Percentiles rank a stretch among this genome's conserved stretches.
Evolutionary conservation across 2,329 filamentous ascomycete genomes (phyloP).

Genomic region (Pseudopithomyces maydicus): DNA sequence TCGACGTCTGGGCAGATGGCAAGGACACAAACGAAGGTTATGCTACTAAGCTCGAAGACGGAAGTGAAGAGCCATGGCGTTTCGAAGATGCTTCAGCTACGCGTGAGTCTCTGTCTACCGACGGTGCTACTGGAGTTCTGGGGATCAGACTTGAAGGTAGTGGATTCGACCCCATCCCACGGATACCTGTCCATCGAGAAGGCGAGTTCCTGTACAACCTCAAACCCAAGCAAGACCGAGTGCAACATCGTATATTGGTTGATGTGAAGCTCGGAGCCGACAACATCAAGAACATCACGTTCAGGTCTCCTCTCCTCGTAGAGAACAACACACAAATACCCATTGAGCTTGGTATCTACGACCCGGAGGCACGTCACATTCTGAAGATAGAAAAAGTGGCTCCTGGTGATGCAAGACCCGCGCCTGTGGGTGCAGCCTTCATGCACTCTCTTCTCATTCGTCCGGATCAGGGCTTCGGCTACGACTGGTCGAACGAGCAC

Average conservation of each 20-base stretch:
- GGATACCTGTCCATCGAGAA: slow-evolving; percentile 90
- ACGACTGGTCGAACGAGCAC: slow-evolving; percentile 88
- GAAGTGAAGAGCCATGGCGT: slow-evolving; percentile 90
- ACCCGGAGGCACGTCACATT: slow-evolving; percentile 82
- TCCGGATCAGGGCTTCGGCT: slow-evolving; percentile 95
- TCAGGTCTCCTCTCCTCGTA: slow-evolving; percentile 86
- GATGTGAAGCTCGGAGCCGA: slow-evolving; percentile 90
- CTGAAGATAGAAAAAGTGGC: slow-evolving; percentile 98
- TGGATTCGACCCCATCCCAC: slow-evolving; percentile 88
- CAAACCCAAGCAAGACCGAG: slow-evolving; percentile 81
- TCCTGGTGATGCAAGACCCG: slow-evolving; percentile 86
- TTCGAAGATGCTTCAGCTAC: slow-evolving; percentile 98
- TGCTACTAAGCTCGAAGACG: slow-evolving; percentile 79
- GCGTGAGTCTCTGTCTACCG: slow-evolving; percentile 87
- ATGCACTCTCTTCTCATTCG: slow-evolving; percentile 86
- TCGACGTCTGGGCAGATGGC: slow-evolving; percentile 76
- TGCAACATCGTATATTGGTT: slow-evolving; percentile 87
- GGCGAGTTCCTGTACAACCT: slow-evolving; percentile 90
- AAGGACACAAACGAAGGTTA: slow-evolving; percentile 72
- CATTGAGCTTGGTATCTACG: slow-evolving; percentile 89
- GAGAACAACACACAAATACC: slow-evolving; percentile 98
- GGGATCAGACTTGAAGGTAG: slow-evolving; percentile 87
- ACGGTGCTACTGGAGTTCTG: slow-evolving; percentile 79
- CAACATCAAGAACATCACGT: slow-evolving; percentile 97
- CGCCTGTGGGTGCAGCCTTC: slow-evolving; percentile 89